These are phyloP conservation scores for Mallotus japonicus DNA, from an alignment of 441 rosid genomes.

Conservation along the genomic window DNA sequence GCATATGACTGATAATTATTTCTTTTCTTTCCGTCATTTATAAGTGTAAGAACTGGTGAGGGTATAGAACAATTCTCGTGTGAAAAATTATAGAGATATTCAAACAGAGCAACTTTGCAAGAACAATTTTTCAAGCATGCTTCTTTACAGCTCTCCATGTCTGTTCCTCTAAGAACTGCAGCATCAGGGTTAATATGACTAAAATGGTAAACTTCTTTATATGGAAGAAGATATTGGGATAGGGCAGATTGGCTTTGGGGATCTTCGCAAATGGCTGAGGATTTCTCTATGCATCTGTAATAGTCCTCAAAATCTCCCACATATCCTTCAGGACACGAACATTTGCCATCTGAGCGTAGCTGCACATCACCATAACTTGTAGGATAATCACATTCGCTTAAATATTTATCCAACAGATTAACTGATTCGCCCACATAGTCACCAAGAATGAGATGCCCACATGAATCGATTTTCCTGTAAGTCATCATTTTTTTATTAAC, in stretches of 20 bases:
- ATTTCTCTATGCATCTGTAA: no score
- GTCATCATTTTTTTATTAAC: no score
- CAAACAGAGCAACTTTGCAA: constrained; percentile 11
- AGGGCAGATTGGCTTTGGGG: no score
- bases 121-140: constrained; percentile 10
- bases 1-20: background rate
- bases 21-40: background rate
- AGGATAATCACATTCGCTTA: constrained; percentile 10
- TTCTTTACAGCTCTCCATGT: constrained; percentile 8
- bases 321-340: background rate
- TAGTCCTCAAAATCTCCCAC: background rate
- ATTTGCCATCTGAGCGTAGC: background rate
- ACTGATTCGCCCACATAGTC: no score
- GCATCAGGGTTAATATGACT: no score
- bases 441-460: no score
- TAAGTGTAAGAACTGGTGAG: constrained; percentile 9
- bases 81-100: background rate
- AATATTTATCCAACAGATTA: no score
- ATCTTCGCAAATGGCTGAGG: no score
- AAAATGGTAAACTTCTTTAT: no score
- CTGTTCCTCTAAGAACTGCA: background rate
- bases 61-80: constrained; percentile 7
- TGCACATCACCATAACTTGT: constrained; percentile 1
- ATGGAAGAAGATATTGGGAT: no score
- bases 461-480: no score